Evolutionary conservation across 2,329 filamentous ascomycete species (phyloP), one percentile per base, ranked within the genome.

Genomic region (Zymoseptoria tritici): DNA sequence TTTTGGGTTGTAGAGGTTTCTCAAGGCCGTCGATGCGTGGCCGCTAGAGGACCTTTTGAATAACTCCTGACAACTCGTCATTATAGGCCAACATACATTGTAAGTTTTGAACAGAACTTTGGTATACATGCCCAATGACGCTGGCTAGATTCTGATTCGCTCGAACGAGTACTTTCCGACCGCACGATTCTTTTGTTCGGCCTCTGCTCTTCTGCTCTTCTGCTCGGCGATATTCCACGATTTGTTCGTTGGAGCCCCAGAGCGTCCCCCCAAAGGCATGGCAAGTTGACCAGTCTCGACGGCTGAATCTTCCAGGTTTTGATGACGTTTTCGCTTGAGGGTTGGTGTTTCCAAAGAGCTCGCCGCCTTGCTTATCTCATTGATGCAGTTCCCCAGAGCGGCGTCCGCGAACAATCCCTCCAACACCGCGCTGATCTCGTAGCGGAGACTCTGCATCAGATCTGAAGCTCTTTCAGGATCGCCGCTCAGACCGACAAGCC

Each of bases 371-470:
- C 52, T 59, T 5, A 59, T 59, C 53, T 63, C 61, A 29, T 61
- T 59, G 22, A 61, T 58, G 9, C 60, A 55, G 36, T 57, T 57
- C 22, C 56, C 54, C 36, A 63, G 57, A 4, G 59, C 55, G 29
- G 60, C 61, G 26, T 60, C 58, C 3, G 59, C 54, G 29, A 57
- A 62, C 3, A 59, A 49, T n/a, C 57, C 60, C 29, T 62, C 60
- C 20, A 91, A 77, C 0, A 87, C 87, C 0, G 85, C 86, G 49
- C 83, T 84, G 52, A 90, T 83, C 71, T 92, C 89, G 42, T 84
- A 79, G 66, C 84, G 84, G 54, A 93, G 79, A 50, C 82, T 80
- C 20, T 81, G 77, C 58, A 92, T 78, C 59, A 91, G 83, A 64
- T 88, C 84, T 49, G 84, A 81, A 1, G 82, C 79, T 51, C 85